Percentiles rank a stretch among this genome's conserved stretches.
Conservation (phyloP, 305 asterid genomes). For the Rubia balearica region DNA sequence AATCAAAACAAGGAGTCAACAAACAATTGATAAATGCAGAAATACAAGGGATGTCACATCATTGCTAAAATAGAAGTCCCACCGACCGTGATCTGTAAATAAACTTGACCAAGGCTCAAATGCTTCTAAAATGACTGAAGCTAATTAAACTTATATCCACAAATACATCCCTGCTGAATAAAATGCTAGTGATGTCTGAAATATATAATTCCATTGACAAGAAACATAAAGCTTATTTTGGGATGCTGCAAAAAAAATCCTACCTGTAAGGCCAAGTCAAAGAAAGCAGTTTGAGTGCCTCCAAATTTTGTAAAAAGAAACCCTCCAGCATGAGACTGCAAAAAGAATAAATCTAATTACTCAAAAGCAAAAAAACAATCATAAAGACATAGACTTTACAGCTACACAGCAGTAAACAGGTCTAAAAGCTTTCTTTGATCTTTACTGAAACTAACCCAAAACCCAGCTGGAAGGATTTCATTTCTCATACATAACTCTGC, state of each 20-base stretch:
- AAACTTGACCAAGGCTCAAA: not conserved
- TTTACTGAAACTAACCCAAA: not conserved
- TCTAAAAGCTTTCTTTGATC: not conserved
- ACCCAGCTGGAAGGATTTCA: not conserved
- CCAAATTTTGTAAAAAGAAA: slow-evolving; percentile 37
- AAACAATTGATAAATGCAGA: not conserved
- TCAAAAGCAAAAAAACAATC: not conserved
- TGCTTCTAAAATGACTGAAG: not conserved
- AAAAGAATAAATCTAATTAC: not conserved
- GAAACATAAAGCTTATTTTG: not conserved
- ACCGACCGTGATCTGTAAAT: not conserved
- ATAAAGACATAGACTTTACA: not conserved
- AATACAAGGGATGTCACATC: not conserved
- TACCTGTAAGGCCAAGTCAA: slow-evolving; percentile 46
- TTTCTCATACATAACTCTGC: not conserved
- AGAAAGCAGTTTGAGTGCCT: slow-evolving; percentile 40
- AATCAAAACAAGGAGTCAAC: not conserved
- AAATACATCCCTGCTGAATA: not conserved
- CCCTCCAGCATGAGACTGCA: slow-evolving; percentile 38
- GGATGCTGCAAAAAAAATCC: slow-evolving; percentile 1
- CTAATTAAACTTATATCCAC: not conserved
- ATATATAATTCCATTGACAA: not conserved
- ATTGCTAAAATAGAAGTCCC: not conserved
- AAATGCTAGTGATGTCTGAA: not conserved
- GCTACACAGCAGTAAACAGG: slow-evolving; percentile 9